Evolutionary conservation across 257 asterid species (phyloP), one percentile per base, ranked within the genome.

Genomic region (Phtheirospermum japonicum): DNA sequence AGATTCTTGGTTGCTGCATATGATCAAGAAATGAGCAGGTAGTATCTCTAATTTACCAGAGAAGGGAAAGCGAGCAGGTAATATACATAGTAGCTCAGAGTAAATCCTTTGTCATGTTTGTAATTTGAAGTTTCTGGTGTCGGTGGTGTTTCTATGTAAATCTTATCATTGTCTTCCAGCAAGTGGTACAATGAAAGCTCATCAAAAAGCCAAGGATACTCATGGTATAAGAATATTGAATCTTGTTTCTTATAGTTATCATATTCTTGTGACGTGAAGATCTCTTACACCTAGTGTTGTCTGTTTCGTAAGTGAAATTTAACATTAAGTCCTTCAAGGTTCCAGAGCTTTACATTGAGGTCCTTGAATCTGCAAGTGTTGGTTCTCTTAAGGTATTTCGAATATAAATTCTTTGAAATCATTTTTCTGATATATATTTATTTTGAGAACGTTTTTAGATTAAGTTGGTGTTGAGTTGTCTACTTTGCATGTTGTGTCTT

Each of bases 321-420:
- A 87, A 92, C 80, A 93, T 93, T 37, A 89, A 89, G 80, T 85
- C 99, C 57, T 93, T 93, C 76, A 85, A 70, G 85, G 90, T 93
- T 72, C 99, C 99, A 11, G 99, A 93, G 77, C 88, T 93, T 65
- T 85, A 80, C 68, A 73, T 93, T 19, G 99, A 93, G 85, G 94
- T 93, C 75, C 90, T 97, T 53, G 97, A 93, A 81, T 83, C 79
- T 57, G 88, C 87, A 48, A 93, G 92, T 33, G 84, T 93, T 61
- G 96, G 97, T 71, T 85, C 95, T 28, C 81, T 93, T 61, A 93
- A 89, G 96, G 99, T 93, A 70, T 55, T 16, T 37, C 19, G n/a
- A n/a, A n/a, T n/a, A n/a, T n/a, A n/a, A n/a, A n/a, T n/a, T n/a
- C n/a, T n/a, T n/a, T n/a, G n/a, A n/a, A n/a, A n/a, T n/a, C n/a